These are phyloP conservation scores for Stephania cephalantha DNA, from an alignment of 164 flowering plant species.

Conservation along the genomic window DNA sequence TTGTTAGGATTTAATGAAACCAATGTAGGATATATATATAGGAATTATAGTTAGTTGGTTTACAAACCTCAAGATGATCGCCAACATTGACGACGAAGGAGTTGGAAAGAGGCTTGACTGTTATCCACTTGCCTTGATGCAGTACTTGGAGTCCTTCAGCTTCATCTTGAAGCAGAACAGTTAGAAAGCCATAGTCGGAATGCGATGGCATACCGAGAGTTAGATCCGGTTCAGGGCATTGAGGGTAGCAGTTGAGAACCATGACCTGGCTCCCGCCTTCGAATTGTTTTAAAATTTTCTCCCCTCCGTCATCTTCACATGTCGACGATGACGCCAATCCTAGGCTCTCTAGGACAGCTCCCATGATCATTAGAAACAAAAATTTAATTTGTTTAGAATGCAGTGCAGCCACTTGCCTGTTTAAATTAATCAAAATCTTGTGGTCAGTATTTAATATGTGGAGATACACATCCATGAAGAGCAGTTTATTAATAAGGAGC, in stretches of 20 bases:
- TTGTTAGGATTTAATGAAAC: neutral
- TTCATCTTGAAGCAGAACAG: slow-evolving; percentile 75
- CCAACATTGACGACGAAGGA: slow-evolving; percentile 80
- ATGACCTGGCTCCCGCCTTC: slow-evolving; percentile 73
- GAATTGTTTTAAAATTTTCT: slow-evolving; percentile 32
- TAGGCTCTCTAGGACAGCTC: slow-evolving; percentile 69
- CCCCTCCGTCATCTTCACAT: slow-evolving; percentile 6
- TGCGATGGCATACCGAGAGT: slow-evolving; percentile 91
- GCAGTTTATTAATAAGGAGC: neutral
- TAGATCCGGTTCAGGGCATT: slow-evolving; percentile 77
- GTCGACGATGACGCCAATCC: slow-evolving; percentile 20
- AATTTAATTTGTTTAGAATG: slow-evolving; percentile 50
- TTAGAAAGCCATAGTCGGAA: slow-evolving; percentile 84
- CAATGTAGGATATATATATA: neutral
- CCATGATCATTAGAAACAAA: slow-evolving; percentile 51
- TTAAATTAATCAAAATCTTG: slow-evolving; percentile 4
- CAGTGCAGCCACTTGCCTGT: slow-evolving; percentile 44
- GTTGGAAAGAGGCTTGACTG: slow-evolving; percentile 54
- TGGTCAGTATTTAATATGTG: neutral
- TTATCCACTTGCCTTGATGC: slow-evolving; percentile 47
- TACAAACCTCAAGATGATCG: slow-evolving; percentile 65
- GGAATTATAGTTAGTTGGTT: neutral
- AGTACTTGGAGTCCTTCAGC: slow-evolving; percentile 64
- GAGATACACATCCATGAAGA: neutral
- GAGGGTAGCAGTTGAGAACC: slow-evolving; percentile 70